Evolutionary conservation across 176 grass and related monocot genomes (phyloP), one percentile per base, ranked within the genome.

Genomic region (Themeda triandra): DNA sequence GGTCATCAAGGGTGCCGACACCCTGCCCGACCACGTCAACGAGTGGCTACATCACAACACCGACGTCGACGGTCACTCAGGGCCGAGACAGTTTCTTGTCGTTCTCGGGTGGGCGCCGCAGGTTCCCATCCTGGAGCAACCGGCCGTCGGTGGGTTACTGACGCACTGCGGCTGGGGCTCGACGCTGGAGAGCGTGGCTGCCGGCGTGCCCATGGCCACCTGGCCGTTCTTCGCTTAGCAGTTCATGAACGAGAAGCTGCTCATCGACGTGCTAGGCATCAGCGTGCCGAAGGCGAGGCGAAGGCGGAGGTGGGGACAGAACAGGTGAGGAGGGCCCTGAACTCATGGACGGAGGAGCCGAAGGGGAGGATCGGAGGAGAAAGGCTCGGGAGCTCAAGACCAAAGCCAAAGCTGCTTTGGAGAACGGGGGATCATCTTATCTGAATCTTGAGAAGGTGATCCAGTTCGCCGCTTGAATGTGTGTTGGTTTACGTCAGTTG

Each of bases 101-200:
- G 67, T 95, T 27, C 85, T 41, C 40, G 80, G 88, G 6, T 92
- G 93, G 93, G 93, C 90, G 21, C 90, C 91, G 60, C 91, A 93
- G 89, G 82, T 89, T 6, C 14, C 77, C 54, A 92, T 93, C 45
- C 78, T 96, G 31, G 82, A 87, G 32, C 94, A 96, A 83, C 51
- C 63, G 46, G 84, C 89, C 1, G 82, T 91, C 3, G 91, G 74
- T 5, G 89, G 84, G 3, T 96, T 91, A 23, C 40, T 96, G 89
- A 96, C 91, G 24, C 94, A n/a, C n/a, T n/a, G n/a, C n/a, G n/a
- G n/a, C n/a, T n/a, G n/a, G n/a, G n/a, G n/a, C n/a, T n/a, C n/a
- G n/a, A n/a, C n/a, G n/a, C n/a, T n/a, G n/a, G n/a, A n/a, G n/a
- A n/a, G n/a, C n/a, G n/a, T n/a, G n/a, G n/a, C n/a, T n/a, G n/a